Evolutionary conservation across 176 grass and related monocot genomes (phyloP).

Genomic region (Neostapfia colusana): DNA sequence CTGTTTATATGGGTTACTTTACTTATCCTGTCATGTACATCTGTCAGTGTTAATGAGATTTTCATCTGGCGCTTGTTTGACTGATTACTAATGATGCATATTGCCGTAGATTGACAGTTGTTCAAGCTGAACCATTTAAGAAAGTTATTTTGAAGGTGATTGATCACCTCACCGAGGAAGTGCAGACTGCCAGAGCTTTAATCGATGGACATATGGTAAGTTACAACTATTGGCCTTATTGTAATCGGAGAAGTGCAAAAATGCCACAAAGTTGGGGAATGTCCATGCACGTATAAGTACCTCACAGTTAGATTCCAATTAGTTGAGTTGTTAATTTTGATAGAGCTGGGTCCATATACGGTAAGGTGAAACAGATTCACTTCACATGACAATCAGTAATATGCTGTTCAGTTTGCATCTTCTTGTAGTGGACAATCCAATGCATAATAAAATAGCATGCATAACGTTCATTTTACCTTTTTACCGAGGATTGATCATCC

Average conservation of each 20-base stretch:
- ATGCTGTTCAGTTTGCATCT: not conserved
- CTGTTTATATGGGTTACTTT: not conserved
- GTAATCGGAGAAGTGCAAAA: slow-evolving; percentile 15
- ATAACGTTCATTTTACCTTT: not conserved
- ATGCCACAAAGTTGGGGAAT: not conserved
- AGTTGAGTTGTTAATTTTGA: not conserved
- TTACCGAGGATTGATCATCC: not conserved
- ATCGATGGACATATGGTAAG: slow-evolving; percentile 73
- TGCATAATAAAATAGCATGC: not conserved
- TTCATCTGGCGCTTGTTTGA: not conserved
- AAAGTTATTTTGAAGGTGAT: slow-evolving; percentile 68
- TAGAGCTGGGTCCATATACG: not conserved
- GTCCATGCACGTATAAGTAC: not conserved
- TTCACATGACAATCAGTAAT: not conserved
- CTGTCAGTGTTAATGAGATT: not conserved
- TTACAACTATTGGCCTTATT: slow-evolving; percentile 11
- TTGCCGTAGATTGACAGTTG: slow-evolving; percentile 62
- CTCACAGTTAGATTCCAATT: not conserved
- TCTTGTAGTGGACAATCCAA: not conserved
- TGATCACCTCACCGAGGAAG: slow-evolving; percentile 65
- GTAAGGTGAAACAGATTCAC: not conserved
- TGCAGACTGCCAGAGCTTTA: slow-evolving; percentile 74
- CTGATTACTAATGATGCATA: slow-evolving; percentile 18
- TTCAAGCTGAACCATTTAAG: slow-evolving; percentile 65
- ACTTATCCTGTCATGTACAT: slow-evolving; percentile 1